Base-by-base conservation (phyloP, 228 moss, liverwort and hornwort species). In the Sphagnum fallax region DNA sequence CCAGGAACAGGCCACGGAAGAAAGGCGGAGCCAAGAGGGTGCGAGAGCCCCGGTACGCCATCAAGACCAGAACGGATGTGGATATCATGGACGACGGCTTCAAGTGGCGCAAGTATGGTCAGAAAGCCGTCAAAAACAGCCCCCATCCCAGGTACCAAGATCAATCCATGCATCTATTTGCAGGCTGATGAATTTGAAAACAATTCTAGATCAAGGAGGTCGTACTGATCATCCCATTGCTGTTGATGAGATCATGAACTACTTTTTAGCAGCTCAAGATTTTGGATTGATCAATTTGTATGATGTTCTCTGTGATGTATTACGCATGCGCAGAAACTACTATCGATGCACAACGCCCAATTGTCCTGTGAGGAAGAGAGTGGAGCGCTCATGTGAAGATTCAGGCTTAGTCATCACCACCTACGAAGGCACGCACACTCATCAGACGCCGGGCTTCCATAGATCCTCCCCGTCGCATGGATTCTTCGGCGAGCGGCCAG, bases 31-130 rank as follows among this genome's bases (percentile, higher is more conserved):
- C 83, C n/a, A 87, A 87, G 83, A 76, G 87, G 64, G 65, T 83
- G 65, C 64, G 87, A 66, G 87, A 87, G 67, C 87, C 87, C 11
- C 72, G 87, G 70, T 87, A 83, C 57, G 87, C 87, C 63, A 87
- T 87, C 72, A 87, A 87, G 69, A 87, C 87, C 5, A 74, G 87
- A 67, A 87, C 87, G 2, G 87, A 87, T 10, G 80, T 87, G 67
- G 87, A 87, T 59, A 83, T 87, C 65, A 80, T 87, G 48, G 87
- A 87, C 6, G 87, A 87, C 71, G 87, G 87, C 57, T 87, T 87
- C 72, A 87, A 87, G 76, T 87, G 87, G 87, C 87, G 87, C 6
- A 87, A 87, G 60, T 87, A 87, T 61, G 87, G 87, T 12, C 87
- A 87, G n/a, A 87, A 87, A 52, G 87, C 87, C 10, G 87, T 87